Evolutionary conservation across 192 early-diverging fungal species (phyloP).

Genomic region (Coemansia sp.): DNA sequence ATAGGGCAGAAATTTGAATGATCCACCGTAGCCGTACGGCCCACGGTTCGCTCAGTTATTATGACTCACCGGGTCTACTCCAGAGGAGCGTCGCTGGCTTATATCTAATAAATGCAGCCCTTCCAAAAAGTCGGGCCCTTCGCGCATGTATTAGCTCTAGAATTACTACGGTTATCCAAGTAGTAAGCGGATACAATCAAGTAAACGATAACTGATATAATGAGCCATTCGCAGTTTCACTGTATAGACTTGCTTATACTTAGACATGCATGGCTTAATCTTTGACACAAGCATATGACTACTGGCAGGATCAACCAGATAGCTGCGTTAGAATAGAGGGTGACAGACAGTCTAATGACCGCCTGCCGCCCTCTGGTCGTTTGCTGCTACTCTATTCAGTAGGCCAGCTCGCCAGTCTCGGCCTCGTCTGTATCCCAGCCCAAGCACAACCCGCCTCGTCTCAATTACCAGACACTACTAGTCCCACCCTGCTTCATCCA

Average conservation of each 20-base stretch:
- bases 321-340: constrained; percentile 5
- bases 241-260: constrained; percentile 62
- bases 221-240: constrained; percentile 78
- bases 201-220: constrained; percentile 85
- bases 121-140: constrained; percentile 61
- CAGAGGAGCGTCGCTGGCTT: constrained; percentile 49
- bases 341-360: neutral
- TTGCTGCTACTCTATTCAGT: too few relatives aligned
- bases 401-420: too few relatives aligned
- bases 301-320: constrained; percentile 76
- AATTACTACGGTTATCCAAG: constrained; percentile 80
- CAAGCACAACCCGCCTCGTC: neutral
- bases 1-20: constrained; percentile 86
- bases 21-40: constrained; percentile 66
- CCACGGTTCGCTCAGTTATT: constrained; percentile 72
- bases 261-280: constrained; percentile 74
- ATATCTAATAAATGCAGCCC: constrained; percentile 71
- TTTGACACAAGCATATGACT: constrained; percentile 74
- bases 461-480: neutral
- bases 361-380: neutral
- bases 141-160: constrained; percentile 70
- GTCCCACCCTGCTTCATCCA: neutral
- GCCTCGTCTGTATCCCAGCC: neutral
- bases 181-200: constrained; percentile 66
- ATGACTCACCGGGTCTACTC: constrained; percentile 56